phyloP scores from a whole-genome alignment of 2,329 filamentous ascomycete genomes.

The Cadophora malorum region DNA sequence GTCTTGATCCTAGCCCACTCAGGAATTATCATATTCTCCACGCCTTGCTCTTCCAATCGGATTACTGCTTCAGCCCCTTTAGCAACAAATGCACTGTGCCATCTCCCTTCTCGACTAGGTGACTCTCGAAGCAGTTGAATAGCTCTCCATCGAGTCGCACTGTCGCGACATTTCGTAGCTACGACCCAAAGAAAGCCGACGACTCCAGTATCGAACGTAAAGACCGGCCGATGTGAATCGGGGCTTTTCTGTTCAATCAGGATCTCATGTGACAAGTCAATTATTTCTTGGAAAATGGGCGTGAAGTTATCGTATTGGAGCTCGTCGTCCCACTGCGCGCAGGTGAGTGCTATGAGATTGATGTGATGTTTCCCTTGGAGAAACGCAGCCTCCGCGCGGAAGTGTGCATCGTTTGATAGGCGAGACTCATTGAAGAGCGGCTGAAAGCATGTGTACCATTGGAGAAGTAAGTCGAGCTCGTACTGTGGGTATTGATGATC shows the following conservation, averaged over 20 bases:
- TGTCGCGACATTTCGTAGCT: slow-evolving; percentile 22
- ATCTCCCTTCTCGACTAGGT: slow-evolving; percentile 24
- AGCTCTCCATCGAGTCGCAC: slow-evolving; percentile 13
- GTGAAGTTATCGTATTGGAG: slow-evolving; percentile 20
- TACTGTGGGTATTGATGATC: not conserved
- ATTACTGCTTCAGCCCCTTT: slow-evolving; percentile 16
- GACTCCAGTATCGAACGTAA: slow-evolving; percentile 22
- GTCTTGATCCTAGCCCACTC: slow-evolving; percentile 18
- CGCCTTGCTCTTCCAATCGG: slow-evolving; percentile 15
- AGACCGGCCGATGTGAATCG: not conserved
- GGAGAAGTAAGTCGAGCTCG: not conserved
- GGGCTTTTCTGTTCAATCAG: not conserved
- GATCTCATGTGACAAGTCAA: slow-evolving; percentile 5
- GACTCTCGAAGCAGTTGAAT: slow-evolving; percentile 3
- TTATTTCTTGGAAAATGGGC: slow-evolving; percentile 4
- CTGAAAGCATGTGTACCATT: slow-evolving; percentile 16
- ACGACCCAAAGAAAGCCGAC: slow-evolving; percentile 17
- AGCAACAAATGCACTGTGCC: slow-evolving; percentile 20
- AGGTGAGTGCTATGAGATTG: slow-evolving; percentile 13
- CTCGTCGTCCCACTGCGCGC: slow-evolving; percentile 10
- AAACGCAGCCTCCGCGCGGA: slow-evolving; percentile 12
- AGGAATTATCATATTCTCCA: slow-evolving; percentile 5
- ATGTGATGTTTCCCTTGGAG: slow-evolving; percentile 17
- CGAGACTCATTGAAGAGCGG: slow-evolving; percentile 14
- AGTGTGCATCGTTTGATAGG: not conserved